These are phyloP conservation scores for Ogataea ganodermae DNA, from an alignment of 805 yeast species.

Conservation along the genomic window DNA sequence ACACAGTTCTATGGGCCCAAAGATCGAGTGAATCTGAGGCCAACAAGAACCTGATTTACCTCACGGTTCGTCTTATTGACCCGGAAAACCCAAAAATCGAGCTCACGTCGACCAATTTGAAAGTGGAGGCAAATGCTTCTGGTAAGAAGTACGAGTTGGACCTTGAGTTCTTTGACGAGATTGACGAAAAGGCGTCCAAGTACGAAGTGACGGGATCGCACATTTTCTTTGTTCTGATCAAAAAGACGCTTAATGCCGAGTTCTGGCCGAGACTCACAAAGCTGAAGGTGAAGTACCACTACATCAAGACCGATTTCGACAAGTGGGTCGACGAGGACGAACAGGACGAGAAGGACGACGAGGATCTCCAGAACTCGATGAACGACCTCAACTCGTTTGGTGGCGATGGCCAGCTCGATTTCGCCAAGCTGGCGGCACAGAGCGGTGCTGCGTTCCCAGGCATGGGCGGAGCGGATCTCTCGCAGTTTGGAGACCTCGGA, in stretches of 20 bases:
- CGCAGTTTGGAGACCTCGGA: conserved; percentile 4
- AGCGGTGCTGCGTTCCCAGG: conserved; percentile 53
- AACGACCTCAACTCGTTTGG: conserved; percentile 23
- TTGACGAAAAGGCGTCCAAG: conserved; percentile 65
- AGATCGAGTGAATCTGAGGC: conserved; percentile 78
- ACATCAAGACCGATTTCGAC: conserved; percentile 91
- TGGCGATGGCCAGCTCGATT: conserved; percentile 29
- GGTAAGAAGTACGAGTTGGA: conserved; percentile 62
- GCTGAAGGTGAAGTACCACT: conserved; percentile 76
- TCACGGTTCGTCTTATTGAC: conserved; percentile 76
- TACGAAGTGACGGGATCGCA: conserved; percentile 64
- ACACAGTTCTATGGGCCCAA: conserved; percentile 91
- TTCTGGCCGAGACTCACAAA: conserved; percentile 96
- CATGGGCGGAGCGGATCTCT: conserved; percentile 31
- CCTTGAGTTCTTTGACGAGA: conserved; percentile 74
- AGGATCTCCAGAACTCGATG: conserved; percentile 29
- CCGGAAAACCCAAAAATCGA: conserved; percentile 62
- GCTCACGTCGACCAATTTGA: conserved; percentile 56
- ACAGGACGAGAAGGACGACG: conserved; percentile 71
- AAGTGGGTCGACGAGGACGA: conserved; percentile 99
- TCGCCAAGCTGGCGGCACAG: conserved; percentile 31
- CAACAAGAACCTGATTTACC: conserved; percentile 69
- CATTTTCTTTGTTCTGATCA: conserved; percentile 63
- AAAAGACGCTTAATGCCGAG: conserved; percentile 67
- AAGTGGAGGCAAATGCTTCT: conserved; percentile 49